Conservation (phyloP, 2,329 filamentous ascomycete species). For the Myriosclerotinia duriaeana region DNA sequence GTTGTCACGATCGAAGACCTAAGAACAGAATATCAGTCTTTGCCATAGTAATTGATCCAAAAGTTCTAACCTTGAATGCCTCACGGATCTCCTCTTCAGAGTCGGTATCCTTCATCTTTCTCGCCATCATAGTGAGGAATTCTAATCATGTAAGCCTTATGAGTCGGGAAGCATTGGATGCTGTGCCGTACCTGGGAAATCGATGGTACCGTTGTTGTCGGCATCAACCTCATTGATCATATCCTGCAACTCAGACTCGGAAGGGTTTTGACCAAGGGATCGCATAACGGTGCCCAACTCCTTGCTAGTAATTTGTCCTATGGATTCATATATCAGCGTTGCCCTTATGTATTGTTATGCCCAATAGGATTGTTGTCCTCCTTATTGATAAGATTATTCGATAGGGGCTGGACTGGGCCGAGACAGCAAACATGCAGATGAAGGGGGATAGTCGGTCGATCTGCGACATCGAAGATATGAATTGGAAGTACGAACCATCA, state of each 20-base stretch:
- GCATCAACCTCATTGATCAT: conserved; percentile 95
- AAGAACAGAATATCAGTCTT: conserved; percentile 24
- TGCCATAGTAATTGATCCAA: background rate
- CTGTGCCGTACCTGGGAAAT: conserved; percentile 72
- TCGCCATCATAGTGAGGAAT: conserved; percentile 90
- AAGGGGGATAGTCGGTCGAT: background rate
- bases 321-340: conserved; percentile 15
- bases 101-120: conserved; percentile 93
- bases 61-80: conserved; percentile 72
- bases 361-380: too few species aligned
- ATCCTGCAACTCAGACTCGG: conserved; percentile 85
- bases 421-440: background rate
- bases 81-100: conserved; percentile 89
- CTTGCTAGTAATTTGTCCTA: conserved; percentile 90
- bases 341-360: background rate
- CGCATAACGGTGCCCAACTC: conserved; percentile 89
- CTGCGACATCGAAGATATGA: background rate
- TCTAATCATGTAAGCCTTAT: conserved; percentile 51
- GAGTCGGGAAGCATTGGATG: conserved; percentile 34
- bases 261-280: conserved; percentile 85
- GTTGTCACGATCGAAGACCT: conserved; percentile 85
- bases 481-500: conserved; percentile 66
- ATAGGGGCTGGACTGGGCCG: conserved; percentile 14
- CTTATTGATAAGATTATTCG: background rate
- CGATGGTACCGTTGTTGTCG: conserved; percentile 90